phyloP scores from a whole-genome alignment of 2,329 filamentous ascomycete genomes.

The Cladobotryum protrusum region DNA sequence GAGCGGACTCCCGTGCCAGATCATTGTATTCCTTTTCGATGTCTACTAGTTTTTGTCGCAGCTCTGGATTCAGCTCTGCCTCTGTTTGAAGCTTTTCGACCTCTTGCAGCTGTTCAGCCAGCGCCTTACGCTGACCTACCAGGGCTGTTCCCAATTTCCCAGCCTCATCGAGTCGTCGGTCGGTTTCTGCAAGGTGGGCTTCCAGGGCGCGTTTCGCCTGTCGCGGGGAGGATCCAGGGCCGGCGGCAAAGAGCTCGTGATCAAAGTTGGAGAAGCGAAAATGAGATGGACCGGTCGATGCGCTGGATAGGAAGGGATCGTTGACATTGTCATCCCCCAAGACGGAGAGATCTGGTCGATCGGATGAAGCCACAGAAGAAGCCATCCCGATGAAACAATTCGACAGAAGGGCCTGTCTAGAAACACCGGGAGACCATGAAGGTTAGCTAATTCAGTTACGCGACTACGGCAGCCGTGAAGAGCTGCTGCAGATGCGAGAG shows the following conservation, averaged over 20 bases:
- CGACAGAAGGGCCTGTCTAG: constrained; percentile 20
- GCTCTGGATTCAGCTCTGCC: constrained; percentile 71
- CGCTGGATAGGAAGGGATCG: constrained; percentile 52
- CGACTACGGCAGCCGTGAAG: background rate
- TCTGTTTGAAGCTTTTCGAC: constrained; percentile 73
- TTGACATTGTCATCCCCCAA: constrained; percentile 28
- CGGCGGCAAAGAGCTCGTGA: constrained; percentile 69
- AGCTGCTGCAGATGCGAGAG: constrained; percentile 1
- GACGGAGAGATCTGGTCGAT: constrained; percentile 35
- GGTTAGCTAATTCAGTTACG: constrained; percentile 6
- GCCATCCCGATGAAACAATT: constrained; percentile 30
- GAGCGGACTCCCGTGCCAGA: constrained; percentile 80
- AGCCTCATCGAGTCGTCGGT: constrained; percentile 83
- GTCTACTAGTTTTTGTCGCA: constrained; percentile 75
- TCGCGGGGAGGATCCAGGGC: constrained; percentile 69
- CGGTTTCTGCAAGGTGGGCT: constrained; percentile 87
- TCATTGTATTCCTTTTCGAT: constrained; percentile 95
- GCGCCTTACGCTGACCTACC: constrained; percentile 77
- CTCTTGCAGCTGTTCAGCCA: constrained; percentile 75
- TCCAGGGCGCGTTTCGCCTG: constrained; percentile 86
- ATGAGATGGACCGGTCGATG: constrained; percentile 34
- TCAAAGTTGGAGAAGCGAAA: constrained; percentile 82
- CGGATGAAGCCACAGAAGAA: constrained; percentile 36
- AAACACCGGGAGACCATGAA: constrained; percentile 17
- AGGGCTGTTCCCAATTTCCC: constrained; percentile 83